Base-by-base conservation (phyloP, 1,139 yeast species). In the Diutina neorugosa region DNA sequence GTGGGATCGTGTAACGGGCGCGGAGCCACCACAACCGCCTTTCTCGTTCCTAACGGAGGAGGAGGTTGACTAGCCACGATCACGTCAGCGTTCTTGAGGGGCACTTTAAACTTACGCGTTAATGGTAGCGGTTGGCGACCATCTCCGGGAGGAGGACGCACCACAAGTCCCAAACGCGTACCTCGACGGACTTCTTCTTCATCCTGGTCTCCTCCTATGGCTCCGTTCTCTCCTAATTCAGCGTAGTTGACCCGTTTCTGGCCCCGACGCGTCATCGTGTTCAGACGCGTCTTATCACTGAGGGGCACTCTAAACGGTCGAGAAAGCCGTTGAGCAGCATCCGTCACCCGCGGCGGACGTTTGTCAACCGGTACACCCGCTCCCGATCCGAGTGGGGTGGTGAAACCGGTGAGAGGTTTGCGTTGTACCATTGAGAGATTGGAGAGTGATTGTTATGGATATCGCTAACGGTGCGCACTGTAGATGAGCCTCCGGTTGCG, bases 1-100 rank as follows among this genome's bases (percentile, higher is more conserved):
- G 84, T 77, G 0, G 99, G 98, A 67, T 93, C 98, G 64, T 91
- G 95, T 18, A 93, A 73, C 0, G 98, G 96, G 55, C 93, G 71
- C 2, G 98, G 96, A 16, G 90, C 88, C 51, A 87, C 66, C 2
- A 80, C 74, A 0, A 84, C 77, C 58, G 82, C 81, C 44, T 84
- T 78, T 57, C 85, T 78, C 53, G 90, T 89, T 0, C 98, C 98
- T 55, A 91, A 70, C 0, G 90, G 82, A 0, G 94, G 91, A 1
- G 95, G 88, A 2, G 63, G 63, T n/a, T 37, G 44, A n/a, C 6
- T 12, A 12, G 19, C 23, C 31, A 19, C 14, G 11, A 19, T 20
- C 27, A 11, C 44, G 7, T 48, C 51, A 3, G 12, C n/a, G 20
- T 34, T 21, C 14, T 21, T 37, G 2, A 48, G 11, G 5, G 51